Percentiles rank a stretch among this genome's conserved stretches.
phyloP scores from a whole-genome alignment of 805 yeast genomes.

The Candida ponderosae region DNA sequence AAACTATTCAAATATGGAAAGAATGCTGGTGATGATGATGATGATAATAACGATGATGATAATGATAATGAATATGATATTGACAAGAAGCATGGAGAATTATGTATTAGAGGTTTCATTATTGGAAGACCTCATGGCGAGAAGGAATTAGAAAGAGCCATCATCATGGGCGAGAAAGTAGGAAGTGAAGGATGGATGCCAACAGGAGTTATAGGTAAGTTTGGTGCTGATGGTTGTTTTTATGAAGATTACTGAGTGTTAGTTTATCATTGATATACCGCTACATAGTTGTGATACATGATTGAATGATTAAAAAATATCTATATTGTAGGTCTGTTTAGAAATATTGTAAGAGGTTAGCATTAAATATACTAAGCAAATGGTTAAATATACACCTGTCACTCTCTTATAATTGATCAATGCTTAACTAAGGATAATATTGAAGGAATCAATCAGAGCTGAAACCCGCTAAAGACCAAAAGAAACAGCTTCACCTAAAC shows the following conservation, averaged over 20 bases:
- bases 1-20: constrained; percentile 35
- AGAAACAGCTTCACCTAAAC: too few relatives aligned
- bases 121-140: constrained; percentile 43
- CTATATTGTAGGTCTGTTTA: too few relatives aligned
- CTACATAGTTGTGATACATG: too few relatives aligned
- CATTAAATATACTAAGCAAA: too few relatives aligned
- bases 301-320: too few relatives aligned
- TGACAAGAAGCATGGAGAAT: constrained; percentile 37
- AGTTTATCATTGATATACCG: too few relatives aligned
- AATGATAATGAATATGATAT: constrained; percentile 18
- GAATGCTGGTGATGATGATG: constrained; percentile 4
- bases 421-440: too few relatives aligned
- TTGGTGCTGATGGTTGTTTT: constrained; percentile 70
- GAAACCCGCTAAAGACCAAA: too few relatives aligned
- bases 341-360: too few relatives aligned
- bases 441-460: too few relatives aligned
- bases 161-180: constrained; percentile 20
- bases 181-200: constrained; percentile 47
- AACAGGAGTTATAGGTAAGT: constrained; percentile 44
- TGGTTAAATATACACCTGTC: too few relatives aligned
- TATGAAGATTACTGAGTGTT: constrained; percentile 30
- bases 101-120: constrained; percentile 57
- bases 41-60: constrained; percentile 17
- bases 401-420: too few relatives aligned
- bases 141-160: constrained; percentile 21